A percentile compares a stretch with the other conserved stretches of the same genome.
phyloP scores from a whole-genome alignment of 345 rosid genomes.

The Brassica cretica region DNA sequence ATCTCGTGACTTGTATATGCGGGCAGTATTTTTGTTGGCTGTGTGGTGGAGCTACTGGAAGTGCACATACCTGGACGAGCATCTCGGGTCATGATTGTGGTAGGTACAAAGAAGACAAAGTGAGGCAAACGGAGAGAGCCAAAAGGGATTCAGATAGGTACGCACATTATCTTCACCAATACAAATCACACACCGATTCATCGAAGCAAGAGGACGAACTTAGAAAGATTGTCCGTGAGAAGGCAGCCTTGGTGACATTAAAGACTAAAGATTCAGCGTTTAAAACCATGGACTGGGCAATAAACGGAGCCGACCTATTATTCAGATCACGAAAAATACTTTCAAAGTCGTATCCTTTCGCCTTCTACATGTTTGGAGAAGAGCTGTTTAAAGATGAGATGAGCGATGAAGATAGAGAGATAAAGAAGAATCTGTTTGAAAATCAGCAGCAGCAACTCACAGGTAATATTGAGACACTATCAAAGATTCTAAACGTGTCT shows the following conservation, averaged over 20 bases:
- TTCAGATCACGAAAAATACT: slow-evolving; percentile 53
- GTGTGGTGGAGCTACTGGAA: slow-evolving; percentile 65
- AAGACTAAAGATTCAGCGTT: slow-evolving; percentile 28
- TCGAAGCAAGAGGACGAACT: slow-evolving; percentile 49
- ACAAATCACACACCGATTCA: slow-evolving; percentile 58
- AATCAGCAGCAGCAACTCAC: slow-evolving; percentile 95
- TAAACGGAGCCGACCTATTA: slow-evolving; percentile 46
- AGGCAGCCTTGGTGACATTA: slow-evolving; percentile 37
- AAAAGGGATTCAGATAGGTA: slow-evolving; percentile 49
- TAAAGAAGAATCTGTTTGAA: slow-evolving; percentile 51
- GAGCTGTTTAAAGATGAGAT: slow-evolving; percentile 48
- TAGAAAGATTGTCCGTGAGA: slow-evolving; percentile 37
- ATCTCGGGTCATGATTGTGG: slow-evolving; percentile 59
- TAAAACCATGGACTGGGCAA: slow-evolving; percentile 54
- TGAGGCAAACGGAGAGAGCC: slow-evolving; percentile 42
- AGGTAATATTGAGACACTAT: slow-evolving; percentile 78
- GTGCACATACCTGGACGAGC: slow-evolving; percentile 38
- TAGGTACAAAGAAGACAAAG: slow-evolving; percentile 44
- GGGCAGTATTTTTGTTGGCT: slow-evolving; percentile 71
- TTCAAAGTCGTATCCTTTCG: slow-evolving; percentile 57
- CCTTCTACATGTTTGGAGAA: slow-evolving; percentile 58
- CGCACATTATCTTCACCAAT: slow-evolving; percentile 54
- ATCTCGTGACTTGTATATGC: slow-evolving; percentile 57
- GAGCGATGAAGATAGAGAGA: slow-evolving; percentile 41
- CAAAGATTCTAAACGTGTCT: slow-evolving; percentile 71